Conservation (phyloP, 331 rosid genomes). For the Arachis monticola region DNA sequence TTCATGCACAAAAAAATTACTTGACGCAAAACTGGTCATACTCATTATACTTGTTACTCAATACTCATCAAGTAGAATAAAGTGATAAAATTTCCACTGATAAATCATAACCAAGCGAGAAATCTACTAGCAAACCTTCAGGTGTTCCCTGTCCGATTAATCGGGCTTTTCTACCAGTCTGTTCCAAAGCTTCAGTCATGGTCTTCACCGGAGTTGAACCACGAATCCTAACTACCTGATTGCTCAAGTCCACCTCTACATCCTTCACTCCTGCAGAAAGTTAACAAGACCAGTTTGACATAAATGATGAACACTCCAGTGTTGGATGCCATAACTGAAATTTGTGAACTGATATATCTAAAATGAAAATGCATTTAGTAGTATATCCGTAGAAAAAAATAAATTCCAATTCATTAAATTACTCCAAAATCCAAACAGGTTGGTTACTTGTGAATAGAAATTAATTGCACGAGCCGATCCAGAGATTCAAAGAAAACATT, state of each 20-base stretch:
- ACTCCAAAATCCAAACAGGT: too few species aligned
- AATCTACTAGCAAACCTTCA: slow-evolving; percentile 56
- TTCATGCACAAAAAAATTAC: slow-evolving; percentile 1
- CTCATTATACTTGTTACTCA: not conserved
- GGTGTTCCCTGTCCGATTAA: slow-evolving; percentile 94
- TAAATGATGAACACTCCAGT: not conserved
- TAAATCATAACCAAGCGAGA: slow-evolving; percentile 3
- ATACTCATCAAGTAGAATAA: not conserved
- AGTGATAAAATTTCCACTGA: slow-evolving; percentile 12
- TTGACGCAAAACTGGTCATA: slow-evolving; percentile 1
- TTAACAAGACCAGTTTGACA: slow-evolving; percentile 21
- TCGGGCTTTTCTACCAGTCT: slow-evolving; percentile 78
- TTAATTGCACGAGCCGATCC: not conserved
- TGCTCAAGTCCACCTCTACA: slow-evolving; percentile 79
- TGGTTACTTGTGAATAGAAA: too few species aligned
- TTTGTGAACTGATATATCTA: not conserved
- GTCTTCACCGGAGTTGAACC: slow-evolving; percentile 81
- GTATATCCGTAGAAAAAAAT: not conserved
- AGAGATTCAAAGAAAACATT: not conserved
- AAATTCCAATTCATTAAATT: too few species aligned
- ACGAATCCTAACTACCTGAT: slow-evolving; percentile 88
- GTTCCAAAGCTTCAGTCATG: slow-evolving; percentile 91
- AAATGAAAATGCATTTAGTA: not conserved
- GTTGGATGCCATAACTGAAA: not conserved
- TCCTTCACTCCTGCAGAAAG: slow-evolving; percentile 67